Percentiles rank a stretch among this genome's conserved stretches.
These are phyloP conservation scores for Croton laevigatus DNA, from an alignment of 441 rosid species.

Conservation along the genomic window DNA sequence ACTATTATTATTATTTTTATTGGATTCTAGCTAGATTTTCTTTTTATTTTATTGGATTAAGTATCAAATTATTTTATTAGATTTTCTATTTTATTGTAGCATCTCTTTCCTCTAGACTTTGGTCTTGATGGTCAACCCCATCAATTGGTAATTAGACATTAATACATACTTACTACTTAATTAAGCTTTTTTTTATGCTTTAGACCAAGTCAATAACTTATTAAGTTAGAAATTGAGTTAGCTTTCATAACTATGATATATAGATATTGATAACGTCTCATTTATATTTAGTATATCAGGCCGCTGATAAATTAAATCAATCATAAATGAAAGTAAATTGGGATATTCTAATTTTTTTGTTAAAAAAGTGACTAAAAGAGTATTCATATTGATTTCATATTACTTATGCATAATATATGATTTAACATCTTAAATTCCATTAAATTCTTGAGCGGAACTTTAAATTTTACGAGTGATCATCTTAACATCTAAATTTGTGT, in stretches of 20 bases:
- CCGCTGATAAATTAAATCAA: too few relatives aligned
- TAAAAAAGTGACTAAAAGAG: too few relatives aligned
- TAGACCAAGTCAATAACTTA: conserved; percentile 31
- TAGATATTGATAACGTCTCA: not conserved
- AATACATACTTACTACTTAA: not conserved
- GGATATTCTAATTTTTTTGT: too few relatives aligned
- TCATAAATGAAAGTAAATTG: too few relatives aligned
- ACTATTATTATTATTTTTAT: too few relatives aligned
- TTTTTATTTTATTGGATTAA: conserved; percentile 16
- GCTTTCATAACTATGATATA: not conserved
- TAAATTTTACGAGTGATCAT: too few relatives aligned
- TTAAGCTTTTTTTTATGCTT: conserved; percentile 11
- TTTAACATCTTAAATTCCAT: too few relatives aligned
- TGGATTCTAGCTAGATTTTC: conserved; percentile 30
- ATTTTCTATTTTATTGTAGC: not conserved
- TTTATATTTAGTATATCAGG: too few relatives aligned
- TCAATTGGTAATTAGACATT: conserved; percentile 15
- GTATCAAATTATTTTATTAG: conserved; percentile 8
- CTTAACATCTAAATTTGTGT: too few relatives aligned
- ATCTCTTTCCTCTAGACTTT: conserved; percentile 10
- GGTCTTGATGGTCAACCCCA: conserved; percentile 34
- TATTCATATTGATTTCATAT: too few relatives aligned
- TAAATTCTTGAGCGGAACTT: too few relatives aligned
- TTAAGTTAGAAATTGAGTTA: not conserved
- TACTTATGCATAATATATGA: too few relatives aligned